Evolutionary conservation across 495 filamentous ascomycete species (phyloP).

Genomic region (Lasiosphaeriaceae sp.): DNA sequence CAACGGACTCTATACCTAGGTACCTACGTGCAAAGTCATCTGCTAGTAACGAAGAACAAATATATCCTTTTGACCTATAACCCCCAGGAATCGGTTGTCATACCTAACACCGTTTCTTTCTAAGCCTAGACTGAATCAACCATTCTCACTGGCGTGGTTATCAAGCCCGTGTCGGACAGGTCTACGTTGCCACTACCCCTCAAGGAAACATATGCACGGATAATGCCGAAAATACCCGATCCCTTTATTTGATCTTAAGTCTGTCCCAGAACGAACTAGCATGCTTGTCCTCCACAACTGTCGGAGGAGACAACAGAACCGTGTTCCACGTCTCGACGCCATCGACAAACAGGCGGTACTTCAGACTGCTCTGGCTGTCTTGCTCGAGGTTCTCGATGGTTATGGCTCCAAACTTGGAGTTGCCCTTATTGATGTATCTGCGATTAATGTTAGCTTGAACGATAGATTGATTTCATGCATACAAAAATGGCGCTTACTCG

Average conservation of each 20-base stretch:
- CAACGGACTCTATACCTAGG: too few relatives aligned
- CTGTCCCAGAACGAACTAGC: constrained; percentile 40
- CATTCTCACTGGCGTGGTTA: too few relatives aligned
- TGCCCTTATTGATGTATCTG: constrained; percentile 79
- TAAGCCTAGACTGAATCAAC: too few relatives aligned
- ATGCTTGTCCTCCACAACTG: constrained; percentile 10
- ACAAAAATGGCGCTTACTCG: constrained; percentile 47
- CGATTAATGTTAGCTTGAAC: not conserved
- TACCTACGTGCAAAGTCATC: too few relatives aligned
- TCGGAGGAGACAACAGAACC: constrained; percentile 50
- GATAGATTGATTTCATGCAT: not conserved
- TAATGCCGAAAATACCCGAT: not conserved
- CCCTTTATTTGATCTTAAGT: constrained; percentile 20
- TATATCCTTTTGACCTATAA: too few relatives aligned
- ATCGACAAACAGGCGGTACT: constrained; percentile 80
- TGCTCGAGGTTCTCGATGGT: constrained; percentile 67
- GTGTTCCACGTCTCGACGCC: constrained; percentile 74
- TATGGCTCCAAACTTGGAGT: constrained; percentile 88
- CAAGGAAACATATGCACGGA: not conserved
- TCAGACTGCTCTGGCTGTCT: constrained; percentile 59
- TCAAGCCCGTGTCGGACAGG: too few relatives aligned
- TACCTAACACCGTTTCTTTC: too few relatives aligned
- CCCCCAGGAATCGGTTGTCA: too few relatives aligned
- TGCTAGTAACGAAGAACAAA: too few relatives aligned
- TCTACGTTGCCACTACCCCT: too few relatives aligned